Percentiles rank a stretch among this genome's conserved stretches.
These are phyloP conservation scores for Hansfordia pulvinata DNA, from an alignment of 2,329 filamentous ascomycete genomes.

Conservation along the genomic window DNA sequence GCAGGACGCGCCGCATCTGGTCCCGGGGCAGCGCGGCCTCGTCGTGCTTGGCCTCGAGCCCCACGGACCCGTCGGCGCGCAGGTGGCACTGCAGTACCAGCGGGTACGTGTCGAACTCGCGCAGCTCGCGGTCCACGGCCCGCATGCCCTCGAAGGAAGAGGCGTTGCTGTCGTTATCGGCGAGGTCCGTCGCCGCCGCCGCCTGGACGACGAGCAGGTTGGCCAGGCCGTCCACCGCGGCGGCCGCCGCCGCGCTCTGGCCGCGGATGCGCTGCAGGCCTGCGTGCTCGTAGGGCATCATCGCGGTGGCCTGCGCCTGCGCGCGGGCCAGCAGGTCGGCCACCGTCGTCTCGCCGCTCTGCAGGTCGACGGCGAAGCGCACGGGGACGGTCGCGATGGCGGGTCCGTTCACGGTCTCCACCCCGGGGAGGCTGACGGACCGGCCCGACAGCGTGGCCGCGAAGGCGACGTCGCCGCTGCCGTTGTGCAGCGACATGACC, in stretches of 20 bases:
- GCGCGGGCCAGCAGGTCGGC: background rate
- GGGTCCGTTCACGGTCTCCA: conserved; percentile 1
- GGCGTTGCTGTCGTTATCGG: background rate
- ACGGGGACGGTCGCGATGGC: conserved; percentile 3
- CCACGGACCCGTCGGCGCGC: background rate
- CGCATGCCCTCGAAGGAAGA: background rate
- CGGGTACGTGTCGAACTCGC: background rate
- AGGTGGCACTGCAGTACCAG: background rate
- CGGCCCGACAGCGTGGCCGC: conserved; percentile 1
- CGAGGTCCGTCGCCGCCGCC: background rate
- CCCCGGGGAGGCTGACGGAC: background rate
- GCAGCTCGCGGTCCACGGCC: background rate
- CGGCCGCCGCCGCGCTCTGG: background rate
- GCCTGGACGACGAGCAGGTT: background rate
- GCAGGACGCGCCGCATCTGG: background rate
- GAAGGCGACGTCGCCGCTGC: background rate
- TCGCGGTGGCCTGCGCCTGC: background rate
- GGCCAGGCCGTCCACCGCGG: background rate
- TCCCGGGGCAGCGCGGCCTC: background rate
- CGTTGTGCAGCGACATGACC: background rate
- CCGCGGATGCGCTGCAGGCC: background rate
- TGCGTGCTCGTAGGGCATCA: conserved; percentile 1
- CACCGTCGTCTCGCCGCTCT: conserved; percentile 1
- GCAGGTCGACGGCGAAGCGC: background rate
- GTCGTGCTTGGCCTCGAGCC: background rate